Conservation (phyloP, 2,329 filamentous ascomycete species). For the Camillea tinctor region DNA sequence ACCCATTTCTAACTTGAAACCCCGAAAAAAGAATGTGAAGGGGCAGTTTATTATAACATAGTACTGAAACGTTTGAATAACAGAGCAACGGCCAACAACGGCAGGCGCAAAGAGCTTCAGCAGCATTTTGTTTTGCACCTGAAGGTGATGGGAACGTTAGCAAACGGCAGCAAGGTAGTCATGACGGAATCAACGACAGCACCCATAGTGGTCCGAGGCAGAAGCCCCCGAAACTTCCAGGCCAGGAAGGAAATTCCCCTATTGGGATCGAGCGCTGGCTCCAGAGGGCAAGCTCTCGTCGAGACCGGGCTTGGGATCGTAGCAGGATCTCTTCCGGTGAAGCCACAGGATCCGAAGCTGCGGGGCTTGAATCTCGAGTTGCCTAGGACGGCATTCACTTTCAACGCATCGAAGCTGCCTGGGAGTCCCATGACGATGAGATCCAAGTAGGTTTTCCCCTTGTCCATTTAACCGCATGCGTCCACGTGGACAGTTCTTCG, state of each 20-base stretch:
- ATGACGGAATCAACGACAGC: conserved; percentile 83
- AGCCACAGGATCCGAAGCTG: conserved; percentile 54
- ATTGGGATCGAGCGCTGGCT: conserved; percentile 71
- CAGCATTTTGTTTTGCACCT: conserved; percentile 92
- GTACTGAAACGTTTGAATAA: conserved; percentile 10
- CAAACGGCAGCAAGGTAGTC: conserved; percentile 78
- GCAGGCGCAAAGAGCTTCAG: conserved; percentile 88
- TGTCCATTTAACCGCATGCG: neutral
- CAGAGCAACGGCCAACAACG: conserved; percentile 93
- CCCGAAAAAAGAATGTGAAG: neutral
- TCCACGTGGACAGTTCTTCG: neutral
- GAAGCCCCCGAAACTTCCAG: conserved; percentile 93
- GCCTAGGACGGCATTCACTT: conserved; percentile 57
- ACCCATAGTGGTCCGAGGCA: conserved; percentile 88
- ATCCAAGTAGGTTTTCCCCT: conserved; percentile 51
- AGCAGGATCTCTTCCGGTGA: conserved; percentile 53
- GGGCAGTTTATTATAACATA: conserved; percentile 2
- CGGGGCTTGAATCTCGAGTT: conserved; percentile 54
- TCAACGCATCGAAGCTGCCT: conserved; percentile 56
- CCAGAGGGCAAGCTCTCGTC: conserved; percentile 73
- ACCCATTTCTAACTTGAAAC: neutral
- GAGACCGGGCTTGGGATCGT: conserved; percentile 62
- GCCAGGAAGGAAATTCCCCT: conserved; percentile 88
- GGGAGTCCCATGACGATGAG: conserved; percentile 54
- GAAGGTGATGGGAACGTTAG: conserved; percentile 79